Evolutionary conservation across 2,329 filamentous ascomycete species (phyloP).

Genomic region (Domatiomyces catenatus): DNA sequence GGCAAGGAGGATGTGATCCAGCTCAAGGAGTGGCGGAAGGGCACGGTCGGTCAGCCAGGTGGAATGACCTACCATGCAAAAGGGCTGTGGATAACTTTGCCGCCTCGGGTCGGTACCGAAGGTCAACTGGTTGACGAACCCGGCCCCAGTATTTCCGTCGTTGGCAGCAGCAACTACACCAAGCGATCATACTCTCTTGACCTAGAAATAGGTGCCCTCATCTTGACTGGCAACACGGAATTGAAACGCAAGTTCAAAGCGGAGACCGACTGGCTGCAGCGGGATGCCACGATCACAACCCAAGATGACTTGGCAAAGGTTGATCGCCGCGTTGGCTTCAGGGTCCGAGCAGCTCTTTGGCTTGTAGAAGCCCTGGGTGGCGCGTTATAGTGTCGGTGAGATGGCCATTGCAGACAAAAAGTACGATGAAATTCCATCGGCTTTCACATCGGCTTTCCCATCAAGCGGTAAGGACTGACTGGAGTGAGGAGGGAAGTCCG

Average conservation of each 20-base stretch:
- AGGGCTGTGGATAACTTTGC: constrained; percentile 33
- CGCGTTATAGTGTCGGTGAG: constrained; percentile 46
- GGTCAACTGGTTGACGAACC: constrained; percentile 30
- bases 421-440: too few species aligned
- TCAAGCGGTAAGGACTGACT: too few species aligned
- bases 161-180: constrained; percentile 92
- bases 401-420: background rate
- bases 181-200: constrained; percentile 85
- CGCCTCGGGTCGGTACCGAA: constrained; percentile 8
- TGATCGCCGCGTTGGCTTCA: constrained; percentile 70
- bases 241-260: constrained; percentile 59
- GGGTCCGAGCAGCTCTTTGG: constrained; percentile 86
- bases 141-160: constrained; percentile 60
- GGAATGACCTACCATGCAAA: constrained; percentile 99
- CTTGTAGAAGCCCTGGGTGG: constrained; percentile 75
- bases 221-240: constrained; percentile 62
- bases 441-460: too few species aligned
- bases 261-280: constrained; percentile 67
- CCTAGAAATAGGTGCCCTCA: constrained; percentile 72
- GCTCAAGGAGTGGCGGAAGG: constrained; percentile 76
- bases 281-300: constrained; percentile 53
- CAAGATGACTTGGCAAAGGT: constrained; percentile 64
- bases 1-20: constrained; percentile 45
- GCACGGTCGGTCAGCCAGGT: constrained; percentile 61
- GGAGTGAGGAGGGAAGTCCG: too few species aligned